Evolutionary conservation across 768 basidiomycete genomes (phyloP), one percentile per base, ranked within the genome.

Genomic region (Coprinellus micaceus): DNA sequence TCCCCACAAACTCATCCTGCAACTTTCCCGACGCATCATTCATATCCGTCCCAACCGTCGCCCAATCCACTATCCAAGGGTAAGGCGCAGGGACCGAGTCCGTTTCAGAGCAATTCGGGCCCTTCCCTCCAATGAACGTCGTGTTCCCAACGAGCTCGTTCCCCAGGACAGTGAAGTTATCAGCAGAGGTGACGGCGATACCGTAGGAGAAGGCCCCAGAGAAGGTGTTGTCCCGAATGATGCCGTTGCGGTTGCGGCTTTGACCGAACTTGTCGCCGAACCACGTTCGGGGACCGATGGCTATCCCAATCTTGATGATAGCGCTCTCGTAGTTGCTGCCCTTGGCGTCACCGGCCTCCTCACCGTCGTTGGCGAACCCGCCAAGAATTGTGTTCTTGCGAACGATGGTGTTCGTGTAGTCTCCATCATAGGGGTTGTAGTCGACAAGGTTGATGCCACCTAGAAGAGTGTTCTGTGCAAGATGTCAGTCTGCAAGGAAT

Each of bases 391-490:
- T 74, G 62, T 91, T 91, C 65, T 88, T 78, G 36, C 74, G 75
- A 7, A 91, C 86, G 19, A 88, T 70, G 3, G 85, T 85, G 25
- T 80, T 78, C 0, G 77, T 76, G 64, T 80, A 91, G 66, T 88
- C 70, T 1, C 89, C 90, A n/a, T 64, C 65, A 71, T 77, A 91
- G 6, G 89, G 88, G 7, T 73, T 64, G 56, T 84, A 82, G 62
- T 90, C 88, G 11, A 91, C 89, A 77, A 91, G 69, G 61, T 90
- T 90, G 64, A 91, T 88, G 7, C 88, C 88, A 37, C 88, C 89
- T 5, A 89, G 76, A 2, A 88, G 70, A 0, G 86, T 89, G 63
- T 82, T 74, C 87, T 89, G 57, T n/a, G n/a, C 43, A 45, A 25
- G 41, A 54, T 9, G 22, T 24, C 48, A 59, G 15, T 45, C 66